phyloP scores from a whole-genome alignment of 1,284 basidiomycete species.

The Macrocystidia cucumis region DNA sequence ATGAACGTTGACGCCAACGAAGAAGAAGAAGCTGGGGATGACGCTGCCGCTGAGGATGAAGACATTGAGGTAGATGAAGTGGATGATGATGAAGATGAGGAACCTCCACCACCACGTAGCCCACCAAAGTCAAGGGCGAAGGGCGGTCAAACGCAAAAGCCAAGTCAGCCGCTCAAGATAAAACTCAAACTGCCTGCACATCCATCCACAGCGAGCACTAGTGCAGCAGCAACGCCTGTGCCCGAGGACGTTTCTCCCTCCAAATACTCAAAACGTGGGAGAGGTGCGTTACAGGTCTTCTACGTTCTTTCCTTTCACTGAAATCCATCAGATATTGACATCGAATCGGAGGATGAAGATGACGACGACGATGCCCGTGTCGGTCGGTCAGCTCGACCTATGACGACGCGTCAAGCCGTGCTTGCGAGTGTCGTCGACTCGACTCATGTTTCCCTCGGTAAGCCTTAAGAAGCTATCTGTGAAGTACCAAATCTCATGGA shows the following conservation, averaged over 20 bases:
- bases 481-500: conserved; percentile 1
- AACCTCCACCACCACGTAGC: too few relatives aligned
- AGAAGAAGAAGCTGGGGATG: conserved; percentile 12
- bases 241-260: conserved; percentile 20
- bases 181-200: conserved; percentile 51
- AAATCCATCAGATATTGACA: conserved; percentile 28
- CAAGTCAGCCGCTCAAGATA: conserved; percentile 45
- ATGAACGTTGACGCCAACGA: not conserved
- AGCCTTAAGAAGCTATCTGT: conserved; percentile 8
- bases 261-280: conserved; percentile 18
- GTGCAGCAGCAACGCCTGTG: conserved; percentile 34
- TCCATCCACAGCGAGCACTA: conserved; percentile 26
- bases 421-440: conserved; percentile 59
- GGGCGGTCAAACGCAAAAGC: not conserved
- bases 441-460: conserved; percentile 56
- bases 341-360: conserved; percentile 49
- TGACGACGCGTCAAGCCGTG: conserved; percentile 71
- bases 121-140: not conserved
- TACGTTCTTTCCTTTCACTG: conserved; percentile 4
- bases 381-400: conserved; percentile 30
- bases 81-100: conserved; percentile 8
- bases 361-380: conserved; percentile 25
- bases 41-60: conserved; percentile 11
- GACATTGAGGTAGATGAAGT: conserved; percentile 8
- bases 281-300: conserved; percentile 3